These are phyloP conservation scores for Taiozyma sp. DNA, from an alignment of 1,139 yeast genomes.

Conservation along the genomic window DNA sequence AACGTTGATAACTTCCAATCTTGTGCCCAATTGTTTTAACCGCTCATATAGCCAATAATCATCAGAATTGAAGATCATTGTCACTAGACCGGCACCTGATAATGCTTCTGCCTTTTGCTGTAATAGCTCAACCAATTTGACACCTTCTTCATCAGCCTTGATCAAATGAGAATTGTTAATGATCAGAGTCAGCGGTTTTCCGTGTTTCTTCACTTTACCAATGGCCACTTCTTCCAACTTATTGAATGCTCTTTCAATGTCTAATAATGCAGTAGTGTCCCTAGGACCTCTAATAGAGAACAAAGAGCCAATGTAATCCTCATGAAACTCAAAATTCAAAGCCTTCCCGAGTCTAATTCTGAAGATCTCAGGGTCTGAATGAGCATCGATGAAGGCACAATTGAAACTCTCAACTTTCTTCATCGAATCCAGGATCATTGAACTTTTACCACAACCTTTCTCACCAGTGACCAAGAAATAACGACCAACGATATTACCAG, in stretches of 20 bases:
- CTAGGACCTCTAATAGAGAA: conserved; percentile 84
- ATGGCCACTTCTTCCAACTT: conserved; percentile 72
- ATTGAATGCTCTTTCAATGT: conserved; percentile 77
- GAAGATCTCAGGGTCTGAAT: conserved; percentile 81
- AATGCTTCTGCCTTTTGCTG: conserved; percentile 82
- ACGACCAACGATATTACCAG: conserved; percentile 59
- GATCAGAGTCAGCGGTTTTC: conserved; percentile 58
- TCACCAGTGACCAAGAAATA: conserved; percentile 75
- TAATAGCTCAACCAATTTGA: conserved; percentile 62
- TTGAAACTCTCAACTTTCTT: conserved; percentile 56
- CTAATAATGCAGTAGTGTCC: conserved; percentile 76
- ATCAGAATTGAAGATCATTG: conserved; percentile 74
- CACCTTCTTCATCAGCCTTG: conserved; percentile 64
- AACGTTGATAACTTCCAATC: conserved; percentile 68
- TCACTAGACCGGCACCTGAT: conserved; percentile 71
- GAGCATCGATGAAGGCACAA: conserved; percentile 75
- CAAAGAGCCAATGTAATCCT: conserved; percentile 77
- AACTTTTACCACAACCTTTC: conserved; percentile 83
- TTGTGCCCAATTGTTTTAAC: conserved; percentile 64
- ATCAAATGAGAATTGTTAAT: conserved; percentile 74
- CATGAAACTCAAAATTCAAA: conserved; percentile 65
- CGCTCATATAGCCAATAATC: conserved; percentile 88
- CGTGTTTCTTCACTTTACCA: conserved; percentile 34
- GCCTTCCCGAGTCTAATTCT: conserved; percentile 74
- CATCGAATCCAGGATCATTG: conserved; percentile 44